Percentiles rank a stretch among this genome's conserved stretches.
Conservation (phyloP, 176 grass and related monocot genomes). For the Oryza punctata region DNA sequence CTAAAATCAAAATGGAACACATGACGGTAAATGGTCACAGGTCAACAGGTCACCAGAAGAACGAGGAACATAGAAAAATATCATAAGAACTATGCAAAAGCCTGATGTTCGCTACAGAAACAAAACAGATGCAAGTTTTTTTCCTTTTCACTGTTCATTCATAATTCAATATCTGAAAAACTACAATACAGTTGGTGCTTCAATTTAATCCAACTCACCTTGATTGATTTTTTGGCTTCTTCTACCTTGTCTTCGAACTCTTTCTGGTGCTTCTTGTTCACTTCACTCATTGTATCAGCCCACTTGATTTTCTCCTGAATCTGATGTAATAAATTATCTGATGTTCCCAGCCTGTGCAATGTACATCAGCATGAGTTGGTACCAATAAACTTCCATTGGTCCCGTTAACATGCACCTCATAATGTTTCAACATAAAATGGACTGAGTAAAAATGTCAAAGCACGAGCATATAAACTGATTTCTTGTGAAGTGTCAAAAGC, state of each 20-base stretch:
- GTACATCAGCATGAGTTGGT: slow-evolving; percentile 16
- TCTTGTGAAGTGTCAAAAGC: background rate
- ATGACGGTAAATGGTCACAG: background rate
- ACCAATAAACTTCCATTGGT: background rate
- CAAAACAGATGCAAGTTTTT: background rate
- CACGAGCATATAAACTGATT: background rate
- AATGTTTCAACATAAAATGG: background rate
- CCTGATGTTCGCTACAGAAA: background rate
- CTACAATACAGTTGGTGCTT: background rate
- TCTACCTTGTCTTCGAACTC: slow-evolving; percentile 95
- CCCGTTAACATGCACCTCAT: background rate
- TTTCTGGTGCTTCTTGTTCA: slow-evolving; percentile 82
- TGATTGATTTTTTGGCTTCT: slow-evolving; percentile 97
- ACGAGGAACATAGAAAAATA: slow-evolving; percentile 1
- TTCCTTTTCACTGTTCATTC: background rate
- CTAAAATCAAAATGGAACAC: slow-evolving; percentile 9
- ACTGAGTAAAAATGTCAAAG: background rate
- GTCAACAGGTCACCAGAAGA: background rate
- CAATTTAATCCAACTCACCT: slow-evolving; percentile 66
- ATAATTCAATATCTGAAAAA: slow-evolving; percentile 6
- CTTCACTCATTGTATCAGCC: slow-evolving; percentile 90
- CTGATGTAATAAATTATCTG: slow-evolving; percentile 79
- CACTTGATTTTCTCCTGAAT: slow-evolving; percentile 99
- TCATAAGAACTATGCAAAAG: background rate
- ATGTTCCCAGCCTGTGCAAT: slow-evolving; percentile 74